Percentiles rank a stretch among this genome's conserved stretches.
These are phyloP conservation scores for Purpureocillium takamizusanense DNA, from an alignment of 2,329 filamentous ascomycete genomes.

Conservation along the genomic window DNA sequence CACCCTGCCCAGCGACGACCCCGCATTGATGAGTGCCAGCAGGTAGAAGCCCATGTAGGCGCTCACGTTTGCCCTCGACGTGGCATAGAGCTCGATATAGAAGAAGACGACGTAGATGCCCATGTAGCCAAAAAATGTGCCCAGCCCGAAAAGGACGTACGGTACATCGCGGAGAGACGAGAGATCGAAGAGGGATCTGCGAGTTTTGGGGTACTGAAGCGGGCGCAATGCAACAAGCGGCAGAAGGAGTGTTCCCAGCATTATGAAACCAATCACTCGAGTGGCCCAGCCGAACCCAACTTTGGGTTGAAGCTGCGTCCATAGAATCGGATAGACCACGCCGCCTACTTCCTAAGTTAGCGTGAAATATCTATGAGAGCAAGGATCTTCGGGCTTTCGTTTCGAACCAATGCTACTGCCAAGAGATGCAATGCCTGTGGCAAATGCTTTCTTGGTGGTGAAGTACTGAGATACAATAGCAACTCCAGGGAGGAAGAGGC, in stretches of 20 bases:
- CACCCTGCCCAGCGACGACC: slow-evolving; percentile 35
- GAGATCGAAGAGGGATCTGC: slow-evolving; percentile 5
- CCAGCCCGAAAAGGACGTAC: slow-evolving; percentile 12
- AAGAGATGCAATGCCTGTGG: slow-evolving; percentile 21
- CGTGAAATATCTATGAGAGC: no score
- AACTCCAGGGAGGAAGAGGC: slow-evolving; percentile 27
- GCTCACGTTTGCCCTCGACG: slow-evolving; percentile 17
- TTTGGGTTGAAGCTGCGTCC: slow-evolving; percentile 10
- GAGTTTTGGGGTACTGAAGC: slow-evolving; percentile 15
- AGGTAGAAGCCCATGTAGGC: slow-evolving; percentile 29
- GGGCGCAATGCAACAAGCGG: slow-evolving; percentile 30
- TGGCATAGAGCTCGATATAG: slow-evolving; percentile 28
- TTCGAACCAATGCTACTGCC: slow-evolving; percentile 20
- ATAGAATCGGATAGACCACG: slow-evolving; percentile 21
- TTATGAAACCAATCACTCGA: slow-evolving; percentile 19
- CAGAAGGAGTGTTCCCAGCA: slow-evolving; percentile 22
- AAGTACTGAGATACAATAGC: slow-evolving; percentile 26
- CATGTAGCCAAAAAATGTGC: slow-evolving; percentile 26
- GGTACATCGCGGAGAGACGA: slow-evolving; percentile 13
- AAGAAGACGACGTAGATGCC: slow-evolving; percentile 28
- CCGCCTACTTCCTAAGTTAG: no score
- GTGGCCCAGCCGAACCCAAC: slow-evolving; percentile 21
- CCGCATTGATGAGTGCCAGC: slow-evolving; percentile 36
- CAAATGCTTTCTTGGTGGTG: slow-evolving; percentile 14
- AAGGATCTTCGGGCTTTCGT: no score